These are phyloP conservation scores for Magnolia sinica DNA, from an alignment of 164 flowering plant species.

Conservation along the genomic window DNA sequence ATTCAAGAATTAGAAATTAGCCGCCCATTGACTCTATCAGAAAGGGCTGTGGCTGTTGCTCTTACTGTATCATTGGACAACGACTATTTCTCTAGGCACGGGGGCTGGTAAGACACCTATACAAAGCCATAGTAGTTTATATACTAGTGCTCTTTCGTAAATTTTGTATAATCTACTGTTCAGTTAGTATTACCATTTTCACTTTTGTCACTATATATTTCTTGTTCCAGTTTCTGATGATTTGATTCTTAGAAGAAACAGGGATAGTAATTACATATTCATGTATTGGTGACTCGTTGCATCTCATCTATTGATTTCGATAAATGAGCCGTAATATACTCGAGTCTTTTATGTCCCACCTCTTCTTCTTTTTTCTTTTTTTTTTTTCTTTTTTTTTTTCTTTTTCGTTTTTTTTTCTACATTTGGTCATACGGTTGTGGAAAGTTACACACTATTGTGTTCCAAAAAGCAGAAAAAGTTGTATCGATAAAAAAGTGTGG, in stretches of 20 bases:
- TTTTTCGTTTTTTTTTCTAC: no score
- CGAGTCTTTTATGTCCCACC: no score
- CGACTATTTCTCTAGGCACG: slow-evolving; percentile 93
- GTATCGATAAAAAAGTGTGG: no score
- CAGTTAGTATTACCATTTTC: background rate
- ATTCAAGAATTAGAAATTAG: slow-evolving; percentile 64
- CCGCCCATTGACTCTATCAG: slow-evolving; percentile 77
- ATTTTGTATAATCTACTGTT: background rate
- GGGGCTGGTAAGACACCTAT: slow-evolving; percentile 67
- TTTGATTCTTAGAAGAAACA: background rate
- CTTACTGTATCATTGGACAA: slow-evolving; percentile 92
- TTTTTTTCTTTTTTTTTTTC: no score
- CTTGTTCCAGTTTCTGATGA: background rate
- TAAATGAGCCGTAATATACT: no score
- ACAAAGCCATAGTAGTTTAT: background rate
- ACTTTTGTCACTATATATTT: background rate
- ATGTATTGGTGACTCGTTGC: background rate
- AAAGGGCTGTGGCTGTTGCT: slow-evolving; percentile 90
- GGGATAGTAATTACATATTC: background rate
- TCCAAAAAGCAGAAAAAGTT: no score
- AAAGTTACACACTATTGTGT: no score
- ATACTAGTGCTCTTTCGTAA: background rate
- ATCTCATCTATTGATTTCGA: no score
- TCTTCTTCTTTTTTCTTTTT: no score
- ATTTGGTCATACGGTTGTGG: no score